These are phyloP conservation scores for Syzygium jambos DNA, from an alignment of 345 rosid species.

Conservation along the genomic window DNA sequence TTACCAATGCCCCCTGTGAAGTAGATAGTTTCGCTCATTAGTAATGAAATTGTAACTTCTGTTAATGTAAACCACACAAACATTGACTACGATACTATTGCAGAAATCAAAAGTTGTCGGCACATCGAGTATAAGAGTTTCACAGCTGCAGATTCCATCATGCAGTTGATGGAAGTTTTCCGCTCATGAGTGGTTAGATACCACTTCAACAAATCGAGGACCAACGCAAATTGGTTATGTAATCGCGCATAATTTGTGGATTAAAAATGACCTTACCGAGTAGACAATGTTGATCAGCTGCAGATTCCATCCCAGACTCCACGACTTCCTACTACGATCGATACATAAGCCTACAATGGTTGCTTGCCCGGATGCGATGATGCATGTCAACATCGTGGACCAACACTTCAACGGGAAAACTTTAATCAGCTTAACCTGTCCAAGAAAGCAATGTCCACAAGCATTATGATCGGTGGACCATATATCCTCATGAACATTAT, in stretches of 20 bases:
- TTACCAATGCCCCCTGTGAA: conserved; percentile 31
- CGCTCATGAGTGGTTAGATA: not conserved
- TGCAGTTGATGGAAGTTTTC: not conserved
- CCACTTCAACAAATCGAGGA: not conserved
- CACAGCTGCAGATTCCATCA: not conserved
- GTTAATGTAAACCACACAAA: not conserved
- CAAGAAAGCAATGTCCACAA: not conserved
- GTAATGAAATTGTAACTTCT: not conserved
- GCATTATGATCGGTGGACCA: not conserved
- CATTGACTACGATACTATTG: not conserved
- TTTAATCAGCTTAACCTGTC: conserved; percentile 24
- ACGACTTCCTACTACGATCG: conserved; percentile 6
- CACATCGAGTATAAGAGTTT: not conserved
- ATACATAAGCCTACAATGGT: conserved; percentile 20
- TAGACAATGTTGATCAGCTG: conserved; percentile 34
- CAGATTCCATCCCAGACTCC: conserved; percentile 35
- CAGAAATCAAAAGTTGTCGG: not conserved
- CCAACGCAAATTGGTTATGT: not conserved
- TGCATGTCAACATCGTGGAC: conserved; percentile 37
- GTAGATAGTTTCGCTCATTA: not conserved
- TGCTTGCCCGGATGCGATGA: conserved; percentile 24
- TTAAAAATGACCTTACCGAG: conserved; percentile 16
- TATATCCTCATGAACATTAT: not conserved
- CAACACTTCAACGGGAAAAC: conserved; percentile 26
- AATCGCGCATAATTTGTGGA: not conserved